phyloP scores from a whole-genome alignment of 2,329 filamentous ascomycete genomes.

The Fusarium nelsonii region DNA sequence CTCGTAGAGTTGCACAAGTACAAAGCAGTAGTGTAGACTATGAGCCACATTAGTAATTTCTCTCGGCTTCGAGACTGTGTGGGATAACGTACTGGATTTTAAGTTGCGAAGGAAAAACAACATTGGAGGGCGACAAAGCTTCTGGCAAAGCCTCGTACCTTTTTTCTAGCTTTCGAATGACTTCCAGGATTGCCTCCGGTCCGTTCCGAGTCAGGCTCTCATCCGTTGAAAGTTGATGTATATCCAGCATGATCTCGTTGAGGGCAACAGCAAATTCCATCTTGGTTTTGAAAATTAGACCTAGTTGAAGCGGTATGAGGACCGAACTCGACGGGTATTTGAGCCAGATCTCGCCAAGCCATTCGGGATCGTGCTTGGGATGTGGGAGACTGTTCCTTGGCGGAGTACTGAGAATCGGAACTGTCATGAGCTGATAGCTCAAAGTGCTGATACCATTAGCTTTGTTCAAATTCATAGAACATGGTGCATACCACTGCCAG shows the following conservation, averaged over 20 bases:
- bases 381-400: not conserved
- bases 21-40: conserved; percentile 3
- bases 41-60: accelerated
- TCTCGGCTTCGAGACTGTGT: not conserved
- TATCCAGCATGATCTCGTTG: not conserved
- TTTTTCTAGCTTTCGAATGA: accelerated
- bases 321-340: conserved; percentile 8
- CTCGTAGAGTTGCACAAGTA: not conserved
- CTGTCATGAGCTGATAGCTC: conserved; percentile 3
- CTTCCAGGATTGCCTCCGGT: not conserved
- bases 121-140: not conserved
- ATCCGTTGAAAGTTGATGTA: not conserved
- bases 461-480: accelerated
- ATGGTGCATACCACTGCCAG: conserved; percentile 13
- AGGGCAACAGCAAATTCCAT: not conserved
- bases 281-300: not conserved
- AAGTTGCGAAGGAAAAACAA: conserved; percentile 22
- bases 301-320: not conserved
- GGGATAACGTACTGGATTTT: conserved; percentile 13
- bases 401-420: not conserved
- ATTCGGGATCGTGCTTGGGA: not conserved
- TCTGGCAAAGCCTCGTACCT: conserved; percentile 8
- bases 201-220: not conserved
- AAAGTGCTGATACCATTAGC: conserved; percentile 4
- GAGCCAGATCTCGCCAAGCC: conserved; percentile 25